Evolutionary conservation across 2,329 filamentous ascomycete genomes (phyloP).

Genomic region (Cladosporium cucumerinum): DNA sequence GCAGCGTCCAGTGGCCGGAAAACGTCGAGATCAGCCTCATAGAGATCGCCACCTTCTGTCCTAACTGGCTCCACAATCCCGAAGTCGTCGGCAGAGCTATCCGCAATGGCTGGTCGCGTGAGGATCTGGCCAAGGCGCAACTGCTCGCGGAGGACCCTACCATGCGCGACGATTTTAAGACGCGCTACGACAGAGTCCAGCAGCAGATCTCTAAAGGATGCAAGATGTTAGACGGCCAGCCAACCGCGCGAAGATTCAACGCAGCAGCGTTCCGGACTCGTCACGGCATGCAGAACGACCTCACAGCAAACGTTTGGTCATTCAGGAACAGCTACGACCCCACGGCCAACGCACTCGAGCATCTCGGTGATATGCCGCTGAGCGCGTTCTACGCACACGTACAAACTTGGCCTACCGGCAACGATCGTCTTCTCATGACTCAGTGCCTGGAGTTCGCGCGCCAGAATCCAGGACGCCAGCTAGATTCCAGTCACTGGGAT

Average conservation of each 20-base stretch:
- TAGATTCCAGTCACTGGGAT: slow-evolving; percentile 20
- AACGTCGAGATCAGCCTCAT: slow-evolving; percentile 20
- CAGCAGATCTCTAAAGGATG: slow-evolving; percentile 13
- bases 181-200: slow-evolving; percentile 4
- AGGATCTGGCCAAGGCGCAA: slow-evolving; percentile 10
- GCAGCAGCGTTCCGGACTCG: background rate
- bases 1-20: slow-evolving; percentile 16
- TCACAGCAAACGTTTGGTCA: slow-evolving; percentile 17
- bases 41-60: slow-evolving; percentile 20
- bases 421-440: slow-evolving; percentile 19
- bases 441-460: slow-evolving; percentile 20
- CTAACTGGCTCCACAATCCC: slow-evolving; percentile 17
- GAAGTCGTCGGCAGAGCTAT: slow-evolving; percentile 12
- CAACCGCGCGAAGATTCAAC: background rate
- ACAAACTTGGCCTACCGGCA: slow-evolving; percentile 17
- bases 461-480: slow-evolving; percentile 10
- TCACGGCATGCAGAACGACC: slow-evolving; percentile 15
- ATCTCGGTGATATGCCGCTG: slow-evolving; percentile 12
- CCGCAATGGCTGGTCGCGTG: slow-evolving; percentile 14
- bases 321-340: slow-evolving; percentile 5
- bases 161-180: background rate
- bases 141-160: slow-evolving; percentile 1
- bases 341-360: background rate
- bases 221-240: slow-evolving; percentile 5
- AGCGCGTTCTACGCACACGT: slow-evolving; percentile 9